A percentile compares a stretch with the other conserved stretches of the same genome.
Conservation (phyloP, 2,329 filamentous ascomycete species). For the Parafenestella ontariensis region DNA sequence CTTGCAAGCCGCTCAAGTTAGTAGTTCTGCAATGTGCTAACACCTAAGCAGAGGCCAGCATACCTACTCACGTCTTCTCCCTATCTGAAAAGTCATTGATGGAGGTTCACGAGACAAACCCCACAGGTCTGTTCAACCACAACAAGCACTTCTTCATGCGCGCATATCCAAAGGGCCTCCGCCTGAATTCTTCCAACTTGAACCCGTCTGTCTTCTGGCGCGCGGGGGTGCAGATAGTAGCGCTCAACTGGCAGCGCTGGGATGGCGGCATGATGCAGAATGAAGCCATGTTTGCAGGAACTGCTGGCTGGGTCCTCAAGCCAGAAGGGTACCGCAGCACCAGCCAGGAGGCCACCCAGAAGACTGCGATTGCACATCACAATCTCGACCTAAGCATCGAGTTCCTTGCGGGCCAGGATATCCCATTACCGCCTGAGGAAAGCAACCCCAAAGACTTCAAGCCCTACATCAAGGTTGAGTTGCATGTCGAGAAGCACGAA, state of each 20-base stretch:
- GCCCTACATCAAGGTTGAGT: slow-evolving; percentile 78
- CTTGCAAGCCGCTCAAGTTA: background rate
- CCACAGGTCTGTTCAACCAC: slow-evolving; percentile 73
- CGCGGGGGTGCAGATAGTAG: slow-evolving; percentile 87
- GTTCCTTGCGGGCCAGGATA: slow-evolving; percentile 77
- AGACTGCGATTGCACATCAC: slow-evolving; percentile 57
- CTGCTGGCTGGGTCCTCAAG: slow-evolving; percentile 85
- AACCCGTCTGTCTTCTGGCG: slow-evolving; percentile 88
- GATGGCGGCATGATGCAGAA: slow-evolving; percentile 97
- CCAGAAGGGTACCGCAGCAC: slow-evolving; percentile 71
- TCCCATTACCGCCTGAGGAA: slow-evolving; percentile 69
- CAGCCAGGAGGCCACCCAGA: slow-evolving; percentile 48
- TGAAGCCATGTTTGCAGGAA: slow-evolving; percentile 85
- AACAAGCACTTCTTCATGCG: slow-evolving; percentile 85
- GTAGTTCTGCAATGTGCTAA: background rate
- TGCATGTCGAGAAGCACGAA: slow-evolving; percentile 77
- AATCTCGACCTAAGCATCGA: slow-evolving; percentile 74
- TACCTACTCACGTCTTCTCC: slow-evolving; percentile 70
- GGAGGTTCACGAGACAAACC: slow-evolving; percentile 67
- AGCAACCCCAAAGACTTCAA: slow-evolving; percentile 66
- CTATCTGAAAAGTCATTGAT: slow-evolving; percentile 69
- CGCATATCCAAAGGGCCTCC: slow-evolving; percentile 82
- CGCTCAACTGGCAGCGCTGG: slow-evolving; percentile 91
- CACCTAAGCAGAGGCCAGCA: slow-evolving; percentile 48
- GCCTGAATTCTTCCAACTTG: slow-evolving; percentile 84